These are phyloP conservation scores for Tetrahymena thermophila DNA, from an alignment of 73 alveolate genomes.

Conservation along the genomic window DNA sequence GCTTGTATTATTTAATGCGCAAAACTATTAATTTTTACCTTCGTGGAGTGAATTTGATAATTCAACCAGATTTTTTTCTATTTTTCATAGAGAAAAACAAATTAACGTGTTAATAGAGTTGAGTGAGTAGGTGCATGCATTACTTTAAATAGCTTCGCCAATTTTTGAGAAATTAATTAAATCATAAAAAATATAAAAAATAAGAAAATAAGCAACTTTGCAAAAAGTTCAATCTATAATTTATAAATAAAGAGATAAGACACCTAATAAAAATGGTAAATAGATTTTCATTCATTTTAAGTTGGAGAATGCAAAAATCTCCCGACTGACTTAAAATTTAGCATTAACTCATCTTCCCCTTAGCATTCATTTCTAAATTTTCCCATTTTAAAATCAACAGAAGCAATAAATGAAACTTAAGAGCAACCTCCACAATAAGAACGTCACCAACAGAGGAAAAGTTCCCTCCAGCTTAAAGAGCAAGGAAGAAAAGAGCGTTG, in stretches of 20 bases:
- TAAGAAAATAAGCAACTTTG: not conserved
- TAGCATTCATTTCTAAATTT: not conserved
- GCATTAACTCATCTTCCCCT: not conserved
- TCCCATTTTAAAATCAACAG: not conserved
- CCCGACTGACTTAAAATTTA: not conserved
- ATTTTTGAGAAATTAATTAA: not conserved
- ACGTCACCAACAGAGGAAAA: not conserved
- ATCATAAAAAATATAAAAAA: not conserved
- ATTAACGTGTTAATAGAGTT: not conserved
- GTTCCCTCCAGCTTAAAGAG: constrained; percentile 31
- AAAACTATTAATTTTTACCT: not conserved
- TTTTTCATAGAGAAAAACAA: not conserved
- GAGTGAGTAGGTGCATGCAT: not conserved
- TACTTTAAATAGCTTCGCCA: not conserved
- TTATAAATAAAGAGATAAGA: not conserved
- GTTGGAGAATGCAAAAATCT: not conserved
- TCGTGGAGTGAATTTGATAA: not conserved
- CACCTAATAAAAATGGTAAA: not conserved
- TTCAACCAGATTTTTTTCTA: constrained; percentile 1
- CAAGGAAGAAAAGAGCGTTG: constrained; percentile 71
- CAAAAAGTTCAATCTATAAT: not conserved
- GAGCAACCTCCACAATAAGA: not conserved
- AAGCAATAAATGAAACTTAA: not conserved
- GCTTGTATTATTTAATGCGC: not conserved
- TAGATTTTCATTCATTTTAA: not conserved